Conservation (phyloP, 179 eudicot genomes). For the Drosera spatulata region DNA sequence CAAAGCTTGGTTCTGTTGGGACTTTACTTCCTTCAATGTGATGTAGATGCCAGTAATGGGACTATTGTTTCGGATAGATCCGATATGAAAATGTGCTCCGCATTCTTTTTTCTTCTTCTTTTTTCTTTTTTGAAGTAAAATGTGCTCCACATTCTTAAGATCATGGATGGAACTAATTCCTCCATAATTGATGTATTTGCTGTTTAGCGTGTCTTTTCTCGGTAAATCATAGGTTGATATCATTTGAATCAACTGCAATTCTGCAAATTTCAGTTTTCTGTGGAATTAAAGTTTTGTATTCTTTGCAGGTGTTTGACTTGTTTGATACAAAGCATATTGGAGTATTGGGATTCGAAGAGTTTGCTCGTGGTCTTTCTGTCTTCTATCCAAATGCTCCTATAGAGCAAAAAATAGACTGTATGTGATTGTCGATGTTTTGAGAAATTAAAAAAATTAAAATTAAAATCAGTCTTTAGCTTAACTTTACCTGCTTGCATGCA, state of each 20-base stretch:
- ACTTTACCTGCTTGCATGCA: too few relatives aligned
- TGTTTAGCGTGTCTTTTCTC: too few relatives aligned
- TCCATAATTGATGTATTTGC: too few relatives aligned
- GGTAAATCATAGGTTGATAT: too few relatives aligned
- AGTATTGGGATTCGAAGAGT: constrained; percentile 86
- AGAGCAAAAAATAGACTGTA: constrained; percentile 95
- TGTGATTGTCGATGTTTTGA: constrained; percentile 13
- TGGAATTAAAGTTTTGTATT: neutral
- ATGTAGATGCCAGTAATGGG: neutral
- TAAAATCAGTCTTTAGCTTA: neutral
- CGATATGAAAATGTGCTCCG: too few relatives aligned
- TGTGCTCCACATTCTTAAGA: too few relatives aligned
- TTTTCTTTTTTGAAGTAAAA: too few relatives aligned
- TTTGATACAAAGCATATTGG: constrained; percentile 98
- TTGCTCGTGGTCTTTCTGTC: constrained; percentile 95
- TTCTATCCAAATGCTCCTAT: constrained; percentile 95
- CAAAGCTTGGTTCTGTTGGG: neutral
- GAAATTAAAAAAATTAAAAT: neutral
- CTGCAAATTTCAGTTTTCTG: too few relatives aligned
- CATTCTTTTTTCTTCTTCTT: too few relatives aligned
- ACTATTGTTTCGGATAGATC: neutral
- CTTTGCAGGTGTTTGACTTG: constrained; percentile 81
- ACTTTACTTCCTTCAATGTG: neutral
- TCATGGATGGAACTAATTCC: too few relatives aligned
- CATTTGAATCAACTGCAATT: too few relatives aligned